These are phyloP conservation scores for Ramularia endophylla DNA, from an alignment of 2,329 filamentous ascomycete genomes.

Conservation along the genomic window DNA sequence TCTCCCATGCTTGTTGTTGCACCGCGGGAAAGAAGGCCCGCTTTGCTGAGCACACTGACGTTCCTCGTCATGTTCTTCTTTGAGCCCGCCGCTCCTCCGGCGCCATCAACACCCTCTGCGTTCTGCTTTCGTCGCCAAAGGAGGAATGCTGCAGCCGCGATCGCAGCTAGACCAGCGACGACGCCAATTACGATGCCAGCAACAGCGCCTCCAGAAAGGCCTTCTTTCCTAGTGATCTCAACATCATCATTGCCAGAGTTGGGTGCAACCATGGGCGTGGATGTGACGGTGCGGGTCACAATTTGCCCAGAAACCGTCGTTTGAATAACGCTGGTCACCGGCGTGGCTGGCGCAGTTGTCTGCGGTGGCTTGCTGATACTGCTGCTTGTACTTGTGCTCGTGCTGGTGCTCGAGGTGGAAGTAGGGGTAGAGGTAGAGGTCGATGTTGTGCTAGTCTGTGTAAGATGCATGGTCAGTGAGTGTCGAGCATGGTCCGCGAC, in stretches of 20 bases:
- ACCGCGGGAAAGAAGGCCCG: conserved; percentile 37
- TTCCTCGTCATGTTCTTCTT: conserved; percentile 32
- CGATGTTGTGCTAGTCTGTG: conserved; percentile 13
- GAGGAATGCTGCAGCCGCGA: conserved; percentile 35
- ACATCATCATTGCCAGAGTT: conserved; percentile 15
- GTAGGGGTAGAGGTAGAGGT: no score
- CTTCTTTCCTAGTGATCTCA: conserved; percentile 17
- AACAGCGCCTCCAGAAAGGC: conserved; percentile 36
- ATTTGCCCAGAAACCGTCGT: conserved; percentile 40
- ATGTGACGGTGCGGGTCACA: conserved; percentile 41
- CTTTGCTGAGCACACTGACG: conserved; percentile 44
- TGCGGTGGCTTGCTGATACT: conserved; percentile 15
- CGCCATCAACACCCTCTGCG: conserved; percentile 12
- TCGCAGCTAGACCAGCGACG: conserved; percentile 32
- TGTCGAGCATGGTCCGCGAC: conserved; percentile 5
- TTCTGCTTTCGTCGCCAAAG: conserved; percentile 34
- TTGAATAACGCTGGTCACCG: conserved; percentile 33
- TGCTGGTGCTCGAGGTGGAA: conserved; percentile 2
- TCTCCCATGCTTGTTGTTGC: conserved; percentile 24
- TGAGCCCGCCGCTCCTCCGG: conserved; percentile 8
- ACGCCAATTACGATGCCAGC: conserved; percentile 43
- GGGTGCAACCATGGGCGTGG: conserved; percentile 26
- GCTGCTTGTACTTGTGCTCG: conserved; percentile 16
- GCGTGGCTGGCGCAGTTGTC: conserved; percentile 18
- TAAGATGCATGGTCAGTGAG: conserved; percentile 5